Evolutionary conservation across 2,329 filamentous ascomycete species (phyloP), one percentile per base, ranked within the genome.

Genomic region (Ambrosiella cleistominuta): DNA sequence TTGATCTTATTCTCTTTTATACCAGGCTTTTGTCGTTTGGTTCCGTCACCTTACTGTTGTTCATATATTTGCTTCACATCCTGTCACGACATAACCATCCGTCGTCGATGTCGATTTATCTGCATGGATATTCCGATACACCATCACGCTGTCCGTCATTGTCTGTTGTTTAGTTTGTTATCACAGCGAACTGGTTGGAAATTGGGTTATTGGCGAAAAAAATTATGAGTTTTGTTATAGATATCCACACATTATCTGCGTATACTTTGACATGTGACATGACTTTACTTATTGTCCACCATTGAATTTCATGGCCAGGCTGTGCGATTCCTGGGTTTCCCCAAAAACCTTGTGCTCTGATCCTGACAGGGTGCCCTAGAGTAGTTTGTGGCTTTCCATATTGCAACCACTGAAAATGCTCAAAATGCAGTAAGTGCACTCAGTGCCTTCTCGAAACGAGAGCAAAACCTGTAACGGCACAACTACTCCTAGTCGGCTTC

Each of bases 71-170:
- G 36, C 50, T 57, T n/a, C 15, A 17, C 47, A 8, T 52, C 36
- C 50, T 56, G 56, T 19, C 47, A 40, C 37, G 40, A 27, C 52
- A 5, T 13, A 19, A 19, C 47, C 35, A 7, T 51, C 17, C 9
- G 19, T 11, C 27, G 3, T 27, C 19, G 19, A 19, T 51, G 17
- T 51, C 44, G 17, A 49, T 49, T 13, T 45, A 17, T 19, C 35
- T 51, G 5, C 3, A 19, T 36, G 12, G 40, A 49, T 53, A 56
- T 27, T 37, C 38, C 38, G 40, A 39, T 61, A 54, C 47, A 62
- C 54, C 56, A 57, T 58, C 58, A 58, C 61, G 51, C 59, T 57
- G 57, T 58, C 57, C 54, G 53, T 62, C 59, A 11, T 45, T 54
- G 58, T 56, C 49, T 56, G 40, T 59, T 52, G 37, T 44, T 42